Base-by-base conservation (phyloP, 148 eudicot genomes). In the Suaeda aralocaspica region DNA sequence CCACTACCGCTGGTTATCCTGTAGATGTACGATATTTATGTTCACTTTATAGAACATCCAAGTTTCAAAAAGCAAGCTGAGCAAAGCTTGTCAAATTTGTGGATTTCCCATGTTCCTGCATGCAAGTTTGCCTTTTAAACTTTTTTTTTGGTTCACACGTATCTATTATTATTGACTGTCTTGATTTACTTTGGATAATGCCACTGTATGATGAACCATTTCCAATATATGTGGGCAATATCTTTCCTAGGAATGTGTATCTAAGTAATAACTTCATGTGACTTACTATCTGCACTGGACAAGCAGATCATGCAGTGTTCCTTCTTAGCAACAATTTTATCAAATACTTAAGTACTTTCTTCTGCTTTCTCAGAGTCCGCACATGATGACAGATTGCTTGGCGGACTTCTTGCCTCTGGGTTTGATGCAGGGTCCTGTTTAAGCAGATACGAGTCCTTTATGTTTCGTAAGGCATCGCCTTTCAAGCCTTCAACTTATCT, bases 401-500 rank as follows among this genome's bases (percentile, higher is more conserved):
- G 79, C 26, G 93, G 96, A 58, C 89, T 91, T 69, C 83, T 91
- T 10, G 24, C 83, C 52, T 18, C 76, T 70, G 87, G 81, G 31
- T 86, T 85, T 67, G 88, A 91, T 4, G 83, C 80, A 71, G 74
- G 66, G 66, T 83, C 91, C 56, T 91, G 96, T 76, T 72, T 80
- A 53, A 91, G 96, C 86, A 88, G 96, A 70, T 83, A 91, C 73
- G 82, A 88, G 62, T 85, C 91, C 31, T 77, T 60, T 51, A 58
- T 80, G 30, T 88, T 85, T 67, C 82, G 89, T 24, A 85, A 81
- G 73, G 69, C 72, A 68, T 77, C 84, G 72, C 64, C 81, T 28
- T 84, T 78, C 72, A 82, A 77, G 39, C 94, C 94, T 61, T 83
- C 94, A 41, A 52, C 85, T 33, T 78, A 91, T 79, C 93, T 94